Conservation (phyloP, 495 filamentous ascomycete genomes). For the Hypoxylon rickii region DNA sequence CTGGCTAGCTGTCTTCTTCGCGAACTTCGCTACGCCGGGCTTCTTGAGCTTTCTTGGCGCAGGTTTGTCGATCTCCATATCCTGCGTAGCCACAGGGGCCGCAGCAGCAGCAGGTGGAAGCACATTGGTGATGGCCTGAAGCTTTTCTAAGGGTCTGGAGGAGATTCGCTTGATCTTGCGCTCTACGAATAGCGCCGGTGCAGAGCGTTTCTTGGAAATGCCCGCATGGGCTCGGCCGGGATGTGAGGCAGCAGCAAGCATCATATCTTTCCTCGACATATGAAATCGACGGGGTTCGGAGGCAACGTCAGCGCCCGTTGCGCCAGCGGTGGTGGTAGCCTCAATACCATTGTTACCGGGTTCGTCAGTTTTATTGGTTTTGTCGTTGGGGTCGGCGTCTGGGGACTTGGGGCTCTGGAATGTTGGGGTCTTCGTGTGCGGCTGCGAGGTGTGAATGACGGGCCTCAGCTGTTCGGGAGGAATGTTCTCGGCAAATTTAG, state of each 20-base stretch:
- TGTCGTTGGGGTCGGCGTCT: conserved; percentile 2
- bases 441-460: conserved; percentile 32
- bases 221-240: conserved; percentile 23
- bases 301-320: conserved; percentile 3
- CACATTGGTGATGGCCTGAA: conserved; percentile 19
- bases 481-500: conserved; percentile 24
- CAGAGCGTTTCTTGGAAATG: conserved; percentile 44
- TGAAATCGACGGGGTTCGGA: conserved; percentile 51
- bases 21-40: conserved; percentile 32
- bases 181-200: conserved; percentile 54
- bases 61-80: conserved; percentile 29
- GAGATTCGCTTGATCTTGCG: conserved; percentile 43
- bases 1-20: conserved; percentile 14
- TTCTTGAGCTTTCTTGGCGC: conserved; percentile 37
- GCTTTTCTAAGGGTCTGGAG: conserved; percentile 23
- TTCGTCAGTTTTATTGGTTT: conserved; percentile 9
- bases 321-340: not conserved
- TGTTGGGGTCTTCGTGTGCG: conserved; percentile 14
- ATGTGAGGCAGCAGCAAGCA: conserved; percentile 32
- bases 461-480: conserved; percentile 25
- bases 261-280: conserved; percentile 47
- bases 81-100: conserved; percentile 2
- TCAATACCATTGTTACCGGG: not conserved
- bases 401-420: conserved; percentile 21
- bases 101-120: not conserved